Percentiles rank a stretch among this genome's conserved stretches.
These are phyloP conservation scores for Taxillus chinensis DNA, from an alignment of 164 flowering plant species.

Conservation along the genomic window DNA sequence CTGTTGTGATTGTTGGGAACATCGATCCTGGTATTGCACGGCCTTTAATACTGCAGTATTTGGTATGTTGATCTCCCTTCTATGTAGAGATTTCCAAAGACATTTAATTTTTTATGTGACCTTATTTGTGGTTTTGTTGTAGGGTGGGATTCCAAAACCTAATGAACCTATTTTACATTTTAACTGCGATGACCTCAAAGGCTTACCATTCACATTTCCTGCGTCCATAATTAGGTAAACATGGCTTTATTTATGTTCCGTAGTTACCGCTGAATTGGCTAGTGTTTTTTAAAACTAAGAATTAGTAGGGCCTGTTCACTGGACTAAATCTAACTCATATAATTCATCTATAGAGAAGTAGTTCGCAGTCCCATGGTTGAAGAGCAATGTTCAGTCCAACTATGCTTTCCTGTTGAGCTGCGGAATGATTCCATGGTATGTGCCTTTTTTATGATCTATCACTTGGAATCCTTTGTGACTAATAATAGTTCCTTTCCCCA, in stretches of 20 bases:
- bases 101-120: slow-evolving; percentile 6
- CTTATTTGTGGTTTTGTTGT: slow-evolving; percentile 15
- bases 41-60: slow-evolving; percentile 73
- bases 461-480: not conserved
- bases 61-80: slow-evolving; percentile 36
- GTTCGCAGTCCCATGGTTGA: slow-evolving; percentile 95
- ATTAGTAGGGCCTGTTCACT: not conserved
- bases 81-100: not conserved
- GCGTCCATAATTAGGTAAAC: slow-evolving; percentile 46
- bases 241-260: not conserved
- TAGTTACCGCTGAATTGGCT: not conserved
- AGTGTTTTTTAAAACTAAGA: not conserved
- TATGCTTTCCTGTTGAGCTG: slow-evolving; percentile 85
- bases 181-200: slow-evolving; percentile 80
- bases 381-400: slow-evolving; percentile 89
- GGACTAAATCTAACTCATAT: slow-evolving; percentile 5
- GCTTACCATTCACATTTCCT: slow-evolving; percentile 83
- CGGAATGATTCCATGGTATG: slow-evolving; percentile 71
- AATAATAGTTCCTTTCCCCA: not conserved
- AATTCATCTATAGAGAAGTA: slow-evolving; percentile 53
- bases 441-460: slow-evolving; percentile 6
- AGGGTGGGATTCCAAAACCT: slow-evolving; percentile 95
- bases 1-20: slow-evolving; percentile 88
- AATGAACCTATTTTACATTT: slow-evolving; percentile 48
- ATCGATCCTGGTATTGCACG: slow-evolving; percentile 56